phyloP scores from a whole-genome alignment of 1,284 basidiomycete species.

The Tylopilus sp. region DNA sequence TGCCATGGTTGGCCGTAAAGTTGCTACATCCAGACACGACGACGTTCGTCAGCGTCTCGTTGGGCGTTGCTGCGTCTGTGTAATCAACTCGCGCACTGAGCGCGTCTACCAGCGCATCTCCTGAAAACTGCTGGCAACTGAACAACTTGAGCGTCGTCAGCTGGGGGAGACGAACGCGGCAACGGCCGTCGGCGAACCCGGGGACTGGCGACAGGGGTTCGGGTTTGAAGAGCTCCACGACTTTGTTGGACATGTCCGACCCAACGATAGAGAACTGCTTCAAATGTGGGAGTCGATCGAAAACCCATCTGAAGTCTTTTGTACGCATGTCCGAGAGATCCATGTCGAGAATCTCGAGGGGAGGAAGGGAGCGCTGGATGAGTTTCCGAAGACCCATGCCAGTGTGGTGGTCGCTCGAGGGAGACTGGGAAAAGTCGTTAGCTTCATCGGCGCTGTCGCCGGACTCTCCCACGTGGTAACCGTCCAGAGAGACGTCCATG shows the following conservation, averaged over 20 bases:
- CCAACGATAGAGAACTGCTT: slow-evolving; percentile 66
- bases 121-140: slow-evolving; percentile 59
- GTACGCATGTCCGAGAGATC: slow-evolving; percentile 74
- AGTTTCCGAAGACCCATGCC: slow-evolving; percentile 71
- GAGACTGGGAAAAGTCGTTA: slow-evolving; percentile 65
- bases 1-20: slow-evolving; percentile 20
- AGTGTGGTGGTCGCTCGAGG: slow-evolving; percentile 67
- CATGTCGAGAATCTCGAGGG: slow-evolving; percentile 63
- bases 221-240: slow-evolving; percentile 54
- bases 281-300: slow-evolving; percentile 48
- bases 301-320: slow-evolving; percentile 67
- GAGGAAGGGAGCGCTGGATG: slow-evolving; percentile 52
- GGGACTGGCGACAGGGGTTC: slow-evolving; percentile 5
- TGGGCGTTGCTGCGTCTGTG: slow-evolving; percentile 38
- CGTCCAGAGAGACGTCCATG: slow-evolving; percentile 47
- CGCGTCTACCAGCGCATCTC: slow-evolving; percentile 50
- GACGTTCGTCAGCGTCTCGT: slow-evolving; percentile 27
- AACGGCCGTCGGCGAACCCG: slow-evolving; percentile 9
- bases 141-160: slow-evolving; percentile 49
- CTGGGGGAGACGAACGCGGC: slow-evolving; percentile 46
- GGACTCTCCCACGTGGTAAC: slow-evolving; percentile 38
- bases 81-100: slow-evolving; percentile 46
- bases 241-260: slow-evolving; percentile 71
- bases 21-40: slow-evolving; percentile 25
- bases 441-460: slow-evolving; percentile 72